Evolutionary conservation across 1,284 basidiomycete species (phyloP), one percentile per base, ranked within the genome.

Genomic region (Coniferiporia sulphurascens): DNA sequence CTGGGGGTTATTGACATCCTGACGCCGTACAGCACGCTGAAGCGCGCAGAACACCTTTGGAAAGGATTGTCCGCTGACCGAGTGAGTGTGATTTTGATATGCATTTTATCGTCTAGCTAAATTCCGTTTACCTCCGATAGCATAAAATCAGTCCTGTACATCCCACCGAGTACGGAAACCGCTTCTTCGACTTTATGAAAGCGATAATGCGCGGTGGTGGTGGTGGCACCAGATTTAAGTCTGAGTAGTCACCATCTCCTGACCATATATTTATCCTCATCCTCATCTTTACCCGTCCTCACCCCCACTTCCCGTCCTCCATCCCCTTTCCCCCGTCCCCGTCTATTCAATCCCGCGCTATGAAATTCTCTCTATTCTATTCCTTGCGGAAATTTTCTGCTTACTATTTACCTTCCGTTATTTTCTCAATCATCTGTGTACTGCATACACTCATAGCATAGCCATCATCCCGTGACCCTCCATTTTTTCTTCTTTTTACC

Each of bases 81-180:
- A 65, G 93, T 95, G 65, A 72, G 91, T 84, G 0, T 56, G 55
- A 41, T 54, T 62, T 54, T 38, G 38, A 57, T 63, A 44, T 21
- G 49, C 52, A 34, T 38, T 8, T 5, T 8, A 52, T n/a, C 22
- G 34, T 35, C 32, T 63, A 32, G 15, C 38, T 62, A 45, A 61
- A 44, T 48, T 35, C 54, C 15, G 43, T 27, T 59, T 7, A 59
- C 58, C 54, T 61, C 55, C 63, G 65, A 19, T 67, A 95, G 92
- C 91, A 94, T 68, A 95, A 92, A 70, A 97, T 98, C 66, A 95
- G 92, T 62, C 93, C 95, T 7, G 91, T 97, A 0, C 87, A 89
- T 4, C 92, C 95, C 0, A 67, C 74, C 12, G 88, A 94, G 64
- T 98, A 98, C 68, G 89, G 84, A 1, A 83, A 90, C 44, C 85